Base-by-base conservation (phyloP, 495 filamentous ascomycete genomes). In the Rusavskia elegans region DNA sequence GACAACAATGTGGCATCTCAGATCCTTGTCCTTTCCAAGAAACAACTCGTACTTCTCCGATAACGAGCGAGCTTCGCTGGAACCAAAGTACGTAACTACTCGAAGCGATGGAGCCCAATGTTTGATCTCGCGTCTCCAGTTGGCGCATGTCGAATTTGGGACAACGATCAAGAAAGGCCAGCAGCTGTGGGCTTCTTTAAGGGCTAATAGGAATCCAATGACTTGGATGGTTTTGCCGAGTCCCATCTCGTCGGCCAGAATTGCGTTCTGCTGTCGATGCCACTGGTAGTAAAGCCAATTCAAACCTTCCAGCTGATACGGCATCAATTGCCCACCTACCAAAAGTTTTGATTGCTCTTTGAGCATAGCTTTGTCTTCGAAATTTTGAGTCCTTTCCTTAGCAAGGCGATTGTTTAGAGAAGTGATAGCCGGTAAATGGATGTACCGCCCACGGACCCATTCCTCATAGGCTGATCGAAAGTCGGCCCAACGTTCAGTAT, bases 241-340 rank as follows among this genome's bases (percentile, higher is more conserved):
- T 5, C 93, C 93, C 93, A 99, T 99, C 63, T 99, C 93, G 59
- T 99, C 93, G 2, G 93, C 93, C 2, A 99, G 77, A 59, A 99
- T 92, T n/a, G 84, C 83, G 59, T 93, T 97, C 55, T 85, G 75
- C 55, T 81, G 71, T 45, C 77, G 69, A 54, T 84, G 79, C 71
- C 87, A 95, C 62, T 87, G 89, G 63, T 87, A 95, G 53, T 94
- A 83, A n/a, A 97, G 77, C 89, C 92, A 99, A 62, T 97, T 96
- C 53, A 97, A 64, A 16, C 93, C 93, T 19, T 96, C 87, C 39
- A 90, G 68, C 61, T 99, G 93, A 62, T 99, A 99, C 11, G 76
- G 71, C 89, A 99, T 97, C 37, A 96, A 71, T 53, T 87, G 73
- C 10, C 90, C 90, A 20, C 85, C 81, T 20, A 68, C 75, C 11